phyloP scores from a whole-genome alignment of 306 rosid species.

The Citrullus colocynthis region DNA sequence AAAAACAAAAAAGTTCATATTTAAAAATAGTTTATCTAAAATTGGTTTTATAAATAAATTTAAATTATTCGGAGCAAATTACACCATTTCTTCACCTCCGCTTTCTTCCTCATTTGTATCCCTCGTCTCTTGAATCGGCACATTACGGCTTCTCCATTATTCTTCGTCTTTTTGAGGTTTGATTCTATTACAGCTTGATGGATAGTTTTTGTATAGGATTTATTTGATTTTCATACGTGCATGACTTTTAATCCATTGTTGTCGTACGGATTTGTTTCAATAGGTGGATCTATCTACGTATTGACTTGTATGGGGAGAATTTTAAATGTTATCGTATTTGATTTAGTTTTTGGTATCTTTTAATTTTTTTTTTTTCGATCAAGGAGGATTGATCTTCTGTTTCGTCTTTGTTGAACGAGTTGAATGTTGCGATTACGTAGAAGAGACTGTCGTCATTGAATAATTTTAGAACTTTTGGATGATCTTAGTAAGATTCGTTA shows the following conservation, averaged over 20 bases:
- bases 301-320: not conserved
- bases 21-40: not conserved
- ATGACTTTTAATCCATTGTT: not conserved
- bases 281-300: not conserved
- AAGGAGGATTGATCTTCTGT: not conserved
- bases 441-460: not conserved
- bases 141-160: not conserved
- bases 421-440: not conserved
- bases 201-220: not conserved
- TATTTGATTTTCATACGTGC: not conserved
- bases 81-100: not conserved
- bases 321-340: not conserved
- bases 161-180: not conserved
- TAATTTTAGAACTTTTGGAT: not conserved
- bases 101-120: not conserved
- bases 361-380: not conserved
- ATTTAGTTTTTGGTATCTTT: not conserved
- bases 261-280: not conserved
- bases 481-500: not conserved
- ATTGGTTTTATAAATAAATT: not conserved
- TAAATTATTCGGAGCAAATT: not conserved
- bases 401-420: not conserved
- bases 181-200: not conserved
- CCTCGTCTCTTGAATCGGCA: not conserved
- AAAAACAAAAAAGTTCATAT: not conserved